Conservation (phyloP, 495 filamentous ascomycete genomes). For the Talaromyces thailandensis region DNA sequence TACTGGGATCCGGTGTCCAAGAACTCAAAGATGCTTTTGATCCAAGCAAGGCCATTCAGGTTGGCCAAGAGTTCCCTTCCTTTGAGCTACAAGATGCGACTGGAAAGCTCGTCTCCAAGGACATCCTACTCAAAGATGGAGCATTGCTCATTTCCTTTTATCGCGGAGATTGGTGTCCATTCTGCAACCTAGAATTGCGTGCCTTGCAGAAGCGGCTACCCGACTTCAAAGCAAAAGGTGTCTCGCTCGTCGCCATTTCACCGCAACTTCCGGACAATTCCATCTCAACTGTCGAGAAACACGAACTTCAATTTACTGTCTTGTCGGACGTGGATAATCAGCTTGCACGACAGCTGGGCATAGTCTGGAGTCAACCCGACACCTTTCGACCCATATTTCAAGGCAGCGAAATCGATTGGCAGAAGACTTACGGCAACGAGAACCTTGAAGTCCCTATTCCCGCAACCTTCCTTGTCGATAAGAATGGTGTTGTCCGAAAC, state of each 20-base stretch:
- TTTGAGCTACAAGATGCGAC: constrained; percentile 21
- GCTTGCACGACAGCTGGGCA: constrained; percentile 23
- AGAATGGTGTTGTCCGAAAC: constrained; percentile 22
- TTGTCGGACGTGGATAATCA: constrained; percentile 28
- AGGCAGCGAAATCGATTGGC: constrained; percentile 13
- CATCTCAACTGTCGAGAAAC: constrained; percentile 20
- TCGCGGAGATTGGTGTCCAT: constrained; percentile 35
- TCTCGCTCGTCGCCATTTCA: constrained; percentile 29
- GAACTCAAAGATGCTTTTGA: constrained; percentile 12
- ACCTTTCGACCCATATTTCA: constrained; percentile 15
- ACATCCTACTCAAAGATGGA: constrained; percentile 21
- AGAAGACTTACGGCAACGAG: constrained; percentile 19
- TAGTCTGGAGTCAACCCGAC: constrained; percentile 19
- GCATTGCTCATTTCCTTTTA: constrained; percentile 35
- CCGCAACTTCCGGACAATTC: constrained; percentile 26
- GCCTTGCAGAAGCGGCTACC: constrained; percentile 19
- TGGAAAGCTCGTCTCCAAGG: constrained; percentile 16
- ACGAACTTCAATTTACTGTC: constrained; percentile 26
- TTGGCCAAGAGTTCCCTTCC: constrained; percentile 18
- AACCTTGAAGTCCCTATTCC: constrained; percentile 22
- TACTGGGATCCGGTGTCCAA: neutral
- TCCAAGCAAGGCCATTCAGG: constrained; percentile 16
- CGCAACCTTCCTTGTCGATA: constrained; percentile 23
- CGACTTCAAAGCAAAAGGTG: constrained; percentile 23
- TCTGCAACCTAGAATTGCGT: constrained; percentile 26